These are phyloP conservation scores for Gaeumannomyces tritici DNA, from an alignment of 2,329 filamentous ascomycete genomes.

Conservation along the genomic window DNA sequence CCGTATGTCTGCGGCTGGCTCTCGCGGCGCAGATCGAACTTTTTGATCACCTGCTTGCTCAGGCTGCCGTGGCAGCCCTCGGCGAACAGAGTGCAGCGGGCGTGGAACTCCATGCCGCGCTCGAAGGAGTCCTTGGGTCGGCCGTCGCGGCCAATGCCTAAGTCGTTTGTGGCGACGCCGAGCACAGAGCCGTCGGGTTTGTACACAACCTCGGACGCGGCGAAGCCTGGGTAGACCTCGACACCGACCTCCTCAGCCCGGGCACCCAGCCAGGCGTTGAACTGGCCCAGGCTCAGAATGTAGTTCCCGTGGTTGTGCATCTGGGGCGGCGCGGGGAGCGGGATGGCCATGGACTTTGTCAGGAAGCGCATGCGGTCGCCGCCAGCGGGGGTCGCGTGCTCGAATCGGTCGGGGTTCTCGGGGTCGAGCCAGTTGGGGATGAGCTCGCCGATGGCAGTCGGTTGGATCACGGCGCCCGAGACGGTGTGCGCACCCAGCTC, in stretches of 20 bases:
- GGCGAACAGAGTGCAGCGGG: slow-evolving; percentile 72
- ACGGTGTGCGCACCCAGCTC: slow-evolving; percentile 93
- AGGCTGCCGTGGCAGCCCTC: slow-evolving; percentile 95
- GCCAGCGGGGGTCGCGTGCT: slow-evolving; percentile 75
- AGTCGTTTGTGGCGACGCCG: slow-evolving; percentile 92
- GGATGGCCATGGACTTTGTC: slow-evolving; percentile 68
- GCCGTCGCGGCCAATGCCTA: slow-evolving; percentile 74
- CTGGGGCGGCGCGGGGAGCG: slow-evolving; percentile 82
- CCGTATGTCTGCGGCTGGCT: slow-evolving; percentile 94
- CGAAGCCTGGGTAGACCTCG: slow-evolving; percentile 93
- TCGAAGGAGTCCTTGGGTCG: slow-evolving; percentile 86
- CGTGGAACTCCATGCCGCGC: slow-evolving; percentile 97
- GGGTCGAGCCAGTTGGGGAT: slow-evolving; percentile 89
- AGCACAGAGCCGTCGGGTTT: slow-evolving; percentile 76
- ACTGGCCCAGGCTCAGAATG: slow-evolving; percentile 90
- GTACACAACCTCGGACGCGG: slow-evolving; percentile 88
- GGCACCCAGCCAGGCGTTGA: slow-evolving; percentile 92
- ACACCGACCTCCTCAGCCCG: slow-evolving; percentile 94
- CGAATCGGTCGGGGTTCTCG: slow-evolving; percentile 79
- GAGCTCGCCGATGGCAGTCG: slow-evolving; percentile 77
- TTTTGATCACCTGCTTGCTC: slow-evolving; percentile 90
- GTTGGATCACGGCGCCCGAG: slow-evolving; percentile 91
- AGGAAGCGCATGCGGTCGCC: slow-evolving; percentile 89
- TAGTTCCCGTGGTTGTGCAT: slow-evolving; percentile 99
- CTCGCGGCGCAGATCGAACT: slow-evolving; percentile 81